A percentile compares a stretch with the other conserved stretches of the same genome.
Evolutionary conservation across 148 eudicot species (phyloP).

Genomic region (Rhododendron vialii): DNA sequence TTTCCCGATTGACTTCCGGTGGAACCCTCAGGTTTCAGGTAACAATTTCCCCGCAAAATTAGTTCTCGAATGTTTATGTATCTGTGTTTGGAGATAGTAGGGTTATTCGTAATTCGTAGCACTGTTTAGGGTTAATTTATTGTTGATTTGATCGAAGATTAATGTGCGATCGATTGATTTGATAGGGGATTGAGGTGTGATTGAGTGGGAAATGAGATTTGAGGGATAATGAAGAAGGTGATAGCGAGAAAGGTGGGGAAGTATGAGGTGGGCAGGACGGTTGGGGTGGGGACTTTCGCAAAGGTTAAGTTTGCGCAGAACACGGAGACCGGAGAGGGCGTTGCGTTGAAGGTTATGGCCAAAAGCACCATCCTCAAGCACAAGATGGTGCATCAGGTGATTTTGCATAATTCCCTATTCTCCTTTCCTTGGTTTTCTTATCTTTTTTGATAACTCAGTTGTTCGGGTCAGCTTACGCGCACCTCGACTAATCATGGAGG

Average conservation of each 20-base stretch:
- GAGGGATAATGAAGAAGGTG: constrained; percentile 16
- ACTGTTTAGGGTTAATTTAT: not conserved
- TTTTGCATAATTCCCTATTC: not conserved
- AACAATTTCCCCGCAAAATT: not conserved
- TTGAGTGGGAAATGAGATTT: constrained; percentile 11
- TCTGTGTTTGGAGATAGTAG: not conserved
- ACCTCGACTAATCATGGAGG: too few species aligned
- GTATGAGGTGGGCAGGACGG: constrained; percentile 79
- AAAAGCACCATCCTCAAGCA: constrained; percentile 78
- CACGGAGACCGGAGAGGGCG: constrained; percentile 65
- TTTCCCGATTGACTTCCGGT: not conserved
- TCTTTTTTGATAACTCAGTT: not conserved
- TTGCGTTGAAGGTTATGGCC: constrained; percentile 81
- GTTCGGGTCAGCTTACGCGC: not conserved
- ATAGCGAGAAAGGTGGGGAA: constrained; percentile 56
- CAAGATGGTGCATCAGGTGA: constrained; percentile 89
- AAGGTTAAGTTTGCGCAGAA: constrained; percentile 77
- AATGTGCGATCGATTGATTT: not conserved
- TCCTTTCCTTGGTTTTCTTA: not conserved
- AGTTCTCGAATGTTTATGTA: not conserved
- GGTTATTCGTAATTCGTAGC: not conserved
- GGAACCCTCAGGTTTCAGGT: not conserved
- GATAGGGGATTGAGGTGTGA: not conserved
- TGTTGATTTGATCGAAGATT: not conserved
- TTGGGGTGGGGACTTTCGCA: constrained; percentile 85